Evolutionary conservation across 2,329 filamentous ascomycete genomes (phyloP), one percentile per base, ranked within the genome.

Genomic region (Rhynchosporium graminicola): DNA sequence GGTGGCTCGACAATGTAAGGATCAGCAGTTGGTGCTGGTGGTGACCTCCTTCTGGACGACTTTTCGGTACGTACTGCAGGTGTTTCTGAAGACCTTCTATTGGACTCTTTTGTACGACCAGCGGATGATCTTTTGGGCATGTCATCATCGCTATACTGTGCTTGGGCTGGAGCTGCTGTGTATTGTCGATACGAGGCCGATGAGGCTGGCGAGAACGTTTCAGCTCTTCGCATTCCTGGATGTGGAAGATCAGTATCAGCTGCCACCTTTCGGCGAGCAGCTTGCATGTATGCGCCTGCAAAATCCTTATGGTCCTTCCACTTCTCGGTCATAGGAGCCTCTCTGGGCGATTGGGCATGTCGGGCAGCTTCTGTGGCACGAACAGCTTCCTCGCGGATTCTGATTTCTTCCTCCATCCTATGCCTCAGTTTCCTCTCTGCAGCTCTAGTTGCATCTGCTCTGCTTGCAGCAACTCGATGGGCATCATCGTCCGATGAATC

Each of bases 261-360:
- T 43, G 61, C 57, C 26, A 45, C 69, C 61, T 71, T 69, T 57
- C 62, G 60, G 40, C 67, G 66, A 38, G 72, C 67, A 64, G 71
- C 71, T 59, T 72, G 67, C 65, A 74, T 71, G 52, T 75, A 74
- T 52, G 70, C 62, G 29, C 63, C 65, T 33, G 71, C 71, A 60
- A 51, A 69, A 0, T 68, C 69, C 62, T 59, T 67, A 52, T 71
- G 69, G 20, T 65, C 58, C 33, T 65, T 66, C 68, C 68, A 71
- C 54, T 73, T 74, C 9, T 64, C 36, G 43, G 60, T 60, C 42
- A 71, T 58, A 29, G 66, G 64, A 42, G 62, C 67, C 54, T 63
- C 60, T 28, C 69, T 68, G 31, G 36, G 54, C 36, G 61, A 63
- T 31, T 59, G 51, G 3, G 65, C 63, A 54, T 38, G 42, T 51